Percentiles rank a stretch among this genome's conserved stretches.
Evolutionary conservation across 2,329 filamentous ascomycete species (phyloP).

Genomic region (Aschersonia sp.): DNA sequence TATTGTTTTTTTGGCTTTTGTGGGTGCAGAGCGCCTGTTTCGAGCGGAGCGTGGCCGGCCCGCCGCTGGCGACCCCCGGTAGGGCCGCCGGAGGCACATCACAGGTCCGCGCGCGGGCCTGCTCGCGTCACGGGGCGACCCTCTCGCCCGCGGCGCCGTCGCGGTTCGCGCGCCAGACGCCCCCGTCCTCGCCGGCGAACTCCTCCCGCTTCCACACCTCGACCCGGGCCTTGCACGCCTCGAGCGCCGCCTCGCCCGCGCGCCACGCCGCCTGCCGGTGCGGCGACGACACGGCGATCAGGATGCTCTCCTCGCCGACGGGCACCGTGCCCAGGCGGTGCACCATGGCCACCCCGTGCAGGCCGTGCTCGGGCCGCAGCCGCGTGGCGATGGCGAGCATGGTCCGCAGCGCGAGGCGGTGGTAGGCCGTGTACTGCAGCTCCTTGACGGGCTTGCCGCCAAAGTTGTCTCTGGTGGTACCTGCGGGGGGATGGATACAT

Average conservation of each 20-base stretch:
- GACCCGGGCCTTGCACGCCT: constrained; percentile 71
- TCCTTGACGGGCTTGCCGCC: constrained; percentile 55
- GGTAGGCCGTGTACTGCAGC: constrained; percentile 63
- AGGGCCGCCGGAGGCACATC: too few relatives aligned
- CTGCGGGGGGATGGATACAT: constrained; percentile 20
- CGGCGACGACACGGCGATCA: constrained; percentile 72
- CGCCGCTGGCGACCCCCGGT: too few relatives aligned
- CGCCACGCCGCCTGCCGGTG: constrained; percentile 78
- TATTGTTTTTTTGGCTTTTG: too few relatives aligned
- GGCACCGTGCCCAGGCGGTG: constrained; percentile 78
- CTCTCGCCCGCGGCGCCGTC: constrained; percentile 50
- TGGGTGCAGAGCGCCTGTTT: too few relatives aligned
- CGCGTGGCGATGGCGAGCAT: constrained; percentile 49
- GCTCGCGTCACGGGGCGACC: constrained; percentile 14
- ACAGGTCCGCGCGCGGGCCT: neutral
- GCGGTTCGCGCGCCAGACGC: constrained; percentile 76
- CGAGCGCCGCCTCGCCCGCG: constrained; percentile 78
- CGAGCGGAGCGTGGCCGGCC: too few relatives aligned
- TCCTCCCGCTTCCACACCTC: constrained; percentile 94
- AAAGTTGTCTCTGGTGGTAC: constrained; percentile 68
- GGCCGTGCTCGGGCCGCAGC: constrained; percentile 43
- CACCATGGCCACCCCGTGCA: constrained; percentile 63
- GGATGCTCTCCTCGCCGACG: constrained; percentile 83
- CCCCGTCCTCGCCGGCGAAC: constrained; percentile 64
- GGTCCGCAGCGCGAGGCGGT: constrained; percentile 52